A percentile compares a stretch with the other conserved stretches of the same genome.
phyloP scores from a whole-genome alignment of 129 eudicot species.

The Solidago caesia region DNA sequence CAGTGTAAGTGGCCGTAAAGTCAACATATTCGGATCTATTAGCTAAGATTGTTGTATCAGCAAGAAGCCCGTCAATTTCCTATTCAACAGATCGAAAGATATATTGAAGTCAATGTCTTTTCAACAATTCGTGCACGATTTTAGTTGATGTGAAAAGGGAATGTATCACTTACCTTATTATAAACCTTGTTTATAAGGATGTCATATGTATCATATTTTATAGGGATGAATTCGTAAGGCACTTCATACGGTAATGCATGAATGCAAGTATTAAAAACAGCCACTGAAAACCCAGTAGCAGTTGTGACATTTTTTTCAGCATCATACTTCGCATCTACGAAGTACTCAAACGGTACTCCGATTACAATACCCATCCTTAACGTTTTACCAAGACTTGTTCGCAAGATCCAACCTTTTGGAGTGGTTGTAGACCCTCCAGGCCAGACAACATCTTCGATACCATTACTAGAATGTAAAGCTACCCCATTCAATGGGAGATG shows the following conservation, averaged over 20 bases:
- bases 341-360: constrained; percentile 16
- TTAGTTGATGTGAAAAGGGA: background rate
- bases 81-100: background rate
- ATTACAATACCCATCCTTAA: constrained; percentile 34
- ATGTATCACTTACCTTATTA: constrained; percentile 27
- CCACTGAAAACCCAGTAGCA: constrained; percentile 40
- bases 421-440: constrained; percentile 30
- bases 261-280: constrained; percentile 40
- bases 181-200: constrained; percentile 36
- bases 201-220: constrained; percentile 24
- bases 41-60: constrained; percentile 39
- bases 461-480: background rate
- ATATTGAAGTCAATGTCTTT: background rate
- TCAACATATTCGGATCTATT: constrained; percentile 42
- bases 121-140: background rate
- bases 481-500: background rate
- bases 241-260: constrained; percentile 30
- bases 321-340: constrained; percentile 25
- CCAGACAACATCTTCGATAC: constrained; percentile 35
- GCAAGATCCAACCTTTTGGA: constrained; percentile 40
- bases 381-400: constrained; percentile 20
- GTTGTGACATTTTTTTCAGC: constrained; percentile 11
- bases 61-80: constrained; percentile 42
- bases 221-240: constrained; percentile 34
- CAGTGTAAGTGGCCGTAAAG: constrained; percentile 44